Evolutionary conservation across 306 rosid genomes (phyloP).

Genomic region (Quercus ilex): DNA sequence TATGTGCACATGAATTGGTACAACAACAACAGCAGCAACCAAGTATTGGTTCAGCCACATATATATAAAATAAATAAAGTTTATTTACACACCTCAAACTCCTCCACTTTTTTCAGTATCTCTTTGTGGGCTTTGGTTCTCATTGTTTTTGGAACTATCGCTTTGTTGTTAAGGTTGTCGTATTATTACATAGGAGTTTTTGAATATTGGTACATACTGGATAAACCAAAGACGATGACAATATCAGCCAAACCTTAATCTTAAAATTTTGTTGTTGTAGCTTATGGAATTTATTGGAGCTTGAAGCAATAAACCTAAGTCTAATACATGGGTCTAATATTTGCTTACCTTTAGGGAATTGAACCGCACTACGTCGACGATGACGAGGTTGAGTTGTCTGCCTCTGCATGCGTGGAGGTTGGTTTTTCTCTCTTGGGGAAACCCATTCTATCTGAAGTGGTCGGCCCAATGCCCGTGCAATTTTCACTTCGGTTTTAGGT

Average conservation of each 20-base stretch:
- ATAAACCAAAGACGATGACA: too few species aligned
- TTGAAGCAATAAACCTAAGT: background rate
- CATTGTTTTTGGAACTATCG: constrained; percentile 40
- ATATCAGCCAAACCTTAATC: too few species aligned
- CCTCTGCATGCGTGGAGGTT: background rate
- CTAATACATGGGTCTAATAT: too few species aligned
- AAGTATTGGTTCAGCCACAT: too few species aligned
- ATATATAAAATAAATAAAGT: constrained; percentile 1
- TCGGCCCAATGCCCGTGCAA: background rate
- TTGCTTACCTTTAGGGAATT: background rate
- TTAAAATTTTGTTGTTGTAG: too few species aligned
- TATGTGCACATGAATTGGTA: background rate
- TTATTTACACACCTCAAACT: constrained; percentile 63
- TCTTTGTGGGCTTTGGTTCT: constrained; percentile 81
- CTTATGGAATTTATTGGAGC: background rate
- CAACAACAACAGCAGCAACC: background rate
- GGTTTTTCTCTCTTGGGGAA: too few species aligned
- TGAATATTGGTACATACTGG: too few species aligned
- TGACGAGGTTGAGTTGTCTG: background rate
- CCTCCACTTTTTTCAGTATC: constrained; percentile 81
- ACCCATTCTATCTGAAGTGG: too few species aligned
- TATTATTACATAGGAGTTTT: too few species aligned
- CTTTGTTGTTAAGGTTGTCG: too few species aligned
- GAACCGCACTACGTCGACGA: background rate
- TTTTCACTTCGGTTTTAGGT: background rate